These are phyloP conservation scores for Bathelium albidoporum DNA, from an alignment of 495 filamentous ascomycete genomes.

Conservation along the genomic window DNA sequence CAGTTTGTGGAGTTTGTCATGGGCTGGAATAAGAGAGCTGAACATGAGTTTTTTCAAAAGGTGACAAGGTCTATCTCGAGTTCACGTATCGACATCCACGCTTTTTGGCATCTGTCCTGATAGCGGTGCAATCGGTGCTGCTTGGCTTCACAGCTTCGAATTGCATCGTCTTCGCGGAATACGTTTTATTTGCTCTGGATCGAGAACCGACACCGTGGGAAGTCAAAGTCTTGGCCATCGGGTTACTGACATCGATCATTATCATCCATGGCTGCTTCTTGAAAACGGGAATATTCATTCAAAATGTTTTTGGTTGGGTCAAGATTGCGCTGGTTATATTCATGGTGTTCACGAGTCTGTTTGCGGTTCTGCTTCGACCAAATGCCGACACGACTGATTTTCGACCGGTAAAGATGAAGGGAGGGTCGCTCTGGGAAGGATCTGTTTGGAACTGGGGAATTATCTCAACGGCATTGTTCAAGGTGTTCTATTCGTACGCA, in stretches of 20 bases:
- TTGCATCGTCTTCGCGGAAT: slow-evolving; percentile 26
- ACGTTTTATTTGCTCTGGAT: slow-evolving; percentile 22
- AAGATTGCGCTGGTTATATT: slow-evolving; percentile 31
- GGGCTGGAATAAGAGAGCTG: neutral
- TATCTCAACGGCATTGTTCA: slow-evolving; percentile 56
- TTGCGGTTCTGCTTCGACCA: slow-evolving; percentile 19
- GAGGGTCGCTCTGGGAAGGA: slow-evolving; percentile 40
- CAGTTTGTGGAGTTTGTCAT: no score
- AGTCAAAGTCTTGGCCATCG: slow-evolving; percentile 18
- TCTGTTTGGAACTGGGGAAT: slow-evolving; percentile 46
- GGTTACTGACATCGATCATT: slow-evolving; percentile 21
- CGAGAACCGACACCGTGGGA: slow-evolving; percentile 13
- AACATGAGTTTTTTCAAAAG: neutral
- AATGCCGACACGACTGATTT: slow-evolving; percentile 13
- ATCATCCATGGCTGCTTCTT: slow-evolving; percentile 25
- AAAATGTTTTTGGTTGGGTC: slow-evolving; percentile 26
- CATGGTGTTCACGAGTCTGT: slow-evolving; percentile 35
- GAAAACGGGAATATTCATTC: slow-evolving; percentile 21
- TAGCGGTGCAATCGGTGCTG: slow-evolving; percentile 57
- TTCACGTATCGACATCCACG: slow-evolving; percentile 59
- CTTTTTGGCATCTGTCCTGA: slow-evolving; percentile 57
- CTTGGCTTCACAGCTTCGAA: slow-evolving; percentile 53
- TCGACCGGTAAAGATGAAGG: slow-evolving; percentile 14
- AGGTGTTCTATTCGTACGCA: slow-evolving; percentile 62
- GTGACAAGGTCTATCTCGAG: slow-evolving; percentile 66